These are phyloP conservation scores for Musa balbisiana DNA, from an alignment of 202 grass and related monocot genomes.

Conservation along the genomic window DNA sequence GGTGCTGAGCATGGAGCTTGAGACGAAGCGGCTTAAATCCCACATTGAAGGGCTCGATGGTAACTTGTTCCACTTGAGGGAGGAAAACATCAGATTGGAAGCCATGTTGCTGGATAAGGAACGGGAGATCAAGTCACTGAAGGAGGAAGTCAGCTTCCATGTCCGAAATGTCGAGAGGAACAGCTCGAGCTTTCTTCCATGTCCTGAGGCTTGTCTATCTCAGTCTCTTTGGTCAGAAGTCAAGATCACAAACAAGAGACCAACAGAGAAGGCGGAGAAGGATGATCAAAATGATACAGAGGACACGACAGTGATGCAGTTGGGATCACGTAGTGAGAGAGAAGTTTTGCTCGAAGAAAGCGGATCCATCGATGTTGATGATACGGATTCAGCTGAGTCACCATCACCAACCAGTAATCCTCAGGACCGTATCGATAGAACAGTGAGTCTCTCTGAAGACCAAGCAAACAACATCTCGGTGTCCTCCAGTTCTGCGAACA, in stretches of 20 bases:
- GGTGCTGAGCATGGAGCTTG: constrained; percentile 50
- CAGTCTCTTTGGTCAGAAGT: constrained; percentile 17
- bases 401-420: constrained; percentile 9
- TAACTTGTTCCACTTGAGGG: constrained; percentile 33
- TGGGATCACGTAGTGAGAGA: not conserved
- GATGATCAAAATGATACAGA: not conserved
- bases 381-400: constrained; percentile 6
- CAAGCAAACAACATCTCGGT: not conserved
- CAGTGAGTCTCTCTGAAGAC: not conserved
- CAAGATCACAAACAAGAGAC: not conserved
- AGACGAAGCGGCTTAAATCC: constrained; percentile 39
- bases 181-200: not conserved
- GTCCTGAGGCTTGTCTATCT: not conserved
- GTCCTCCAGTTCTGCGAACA: not conserved
- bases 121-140: constrained; percentile 39
- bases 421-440: constrained; percentile 1
- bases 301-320: constrained; percentile 15
- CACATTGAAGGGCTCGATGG: constrained; percentile 54
- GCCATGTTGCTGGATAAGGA: constrained; percentile 36
- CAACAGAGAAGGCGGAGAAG: not conserved
- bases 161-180: not conserved
- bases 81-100: constrained; percentile 37
- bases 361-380: not conserved
- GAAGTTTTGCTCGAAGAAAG: not conserved
- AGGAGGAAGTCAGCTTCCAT: constrained; percentile 30